Conservation (phyloP, 2,329 filamentous ascomycete genomes). For the Cordyceps tenuipes region DNA sequence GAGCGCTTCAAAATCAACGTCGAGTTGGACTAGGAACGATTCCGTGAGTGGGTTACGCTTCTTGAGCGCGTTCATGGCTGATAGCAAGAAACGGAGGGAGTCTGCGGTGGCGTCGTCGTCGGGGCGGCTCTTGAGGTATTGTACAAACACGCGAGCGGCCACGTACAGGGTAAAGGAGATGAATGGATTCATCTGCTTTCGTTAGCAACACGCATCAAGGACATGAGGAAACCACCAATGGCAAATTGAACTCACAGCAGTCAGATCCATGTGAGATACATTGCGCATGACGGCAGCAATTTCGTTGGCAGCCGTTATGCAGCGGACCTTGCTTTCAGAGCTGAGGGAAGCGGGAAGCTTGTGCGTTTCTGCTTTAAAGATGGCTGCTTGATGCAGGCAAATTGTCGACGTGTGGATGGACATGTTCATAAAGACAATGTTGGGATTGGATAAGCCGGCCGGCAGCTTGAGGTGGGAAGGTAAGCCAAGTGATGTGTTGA, state of each 20-base stretch:
- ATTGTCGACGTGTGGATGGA: slow-evolving; percentile 94
- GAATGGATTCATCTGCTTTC: slow-evolving; percentile 78
- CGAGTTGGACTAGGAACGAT: slow-evolving; percentile 87
- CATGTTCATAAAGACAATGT: slow-evolving; percentile 93
- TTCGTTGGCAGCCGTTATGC: slow-evolving; percentile 86
- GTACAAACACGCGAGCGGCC: slow-evolving; percentile 88
- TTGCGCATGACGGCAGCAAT: slow-evolving; percentile 93
- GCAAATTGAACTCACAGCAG: slow-evolving; percentile 50
- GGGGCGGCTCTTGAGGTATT: slow-evolving; percentile 90
- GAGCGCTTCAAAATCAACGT: slow-evolving; percentile 78
- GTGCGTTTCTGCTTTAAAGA: slow-evolving; percentile 93
- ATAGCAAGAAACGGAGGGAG: slow-evolving; percentile 81
- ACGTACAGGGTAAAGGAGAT: slow-evolving; percentile 94
- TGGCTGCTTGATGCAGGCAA: slow-evolving; percentile 94
- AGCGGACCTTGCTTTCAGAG: slow-evolving; percentile 85
- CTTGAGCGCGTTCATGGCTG: slow-evolving; percentile 85
- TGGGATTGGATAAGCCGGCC: slow-evolving; percentile 64
- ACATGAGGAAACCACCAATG: too few species aligned
- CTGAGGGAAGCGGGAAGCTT: slow-evolving; percentile 67
- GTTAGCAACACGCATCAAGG: slow-evolving; percentile 16
- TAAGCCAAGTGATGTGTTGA: slow-evolving; percentile 79
- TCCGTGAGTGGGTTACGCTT: slow-evolving; percentile 84
- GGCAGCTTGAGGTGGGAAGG: slow-evolving; percentile 75
- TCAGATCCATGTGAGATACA: slow-evolving; percentile 82
- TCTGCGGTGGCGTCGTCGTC: slow-evolving; percentile 71